phyloP scores from a whole-genome alignment of 164 flowering plant genomes.

The Liriodendron chinense region DNA sequence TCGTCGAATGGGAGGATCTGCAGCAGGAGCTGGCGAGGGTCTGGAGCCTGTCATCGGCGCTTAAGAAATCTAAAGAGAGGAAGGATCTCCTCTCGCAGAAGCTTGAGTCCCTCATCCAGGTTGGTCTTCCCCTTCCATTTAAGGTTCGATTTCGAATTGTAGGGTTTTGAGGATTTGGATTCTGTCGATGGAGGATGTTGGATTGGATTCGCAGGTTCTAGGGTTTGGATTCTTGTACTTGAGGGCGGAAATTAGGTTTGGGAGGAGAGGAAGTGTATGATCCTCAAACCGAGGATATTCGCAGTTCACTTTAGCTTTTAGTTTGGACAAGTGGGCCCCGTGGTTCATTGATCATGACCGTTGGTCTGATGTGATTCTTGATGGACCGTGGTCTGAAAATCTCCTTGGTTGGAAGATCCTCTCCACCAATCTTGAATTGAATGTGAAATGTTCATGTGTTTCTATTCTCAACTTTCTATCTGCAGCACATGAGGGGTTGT shows the following conservation, averaged over 20 bases:
- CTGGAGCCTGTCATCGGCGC: conserved; percentile 76
- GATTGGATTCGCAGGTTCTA: neutral
- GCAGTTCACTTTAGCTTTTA: too few species aligned
- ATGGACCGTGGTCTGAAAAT: too few species aligned
- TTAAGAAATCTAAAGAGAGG: conserved; percentile 50
- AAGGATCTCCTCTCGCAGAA: conserved; percentile 43
- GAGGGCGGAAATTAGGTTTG: neutral
- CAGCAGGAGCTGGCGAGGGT: conserved; percentile 75
- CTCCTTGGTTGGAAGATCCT: too few species aligned
- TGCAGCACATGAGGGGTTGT: too few species aligned
- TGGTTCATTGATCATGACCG: too few species aligned
- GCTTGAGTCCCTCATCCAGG: conserved; percentile 61
- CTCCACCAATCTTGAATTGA: too few species aligned
- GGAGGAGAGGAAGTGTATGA: too few species aligned
- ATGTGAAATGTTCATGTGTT: too few species aligned
- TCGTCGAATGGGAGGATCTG: conserved; percentile 85
- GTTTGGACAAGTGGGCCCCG: too few species aligned
- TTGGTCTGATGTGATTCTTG: too few species aligned
- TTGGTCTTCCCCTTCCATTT: conserved; percentile 14
- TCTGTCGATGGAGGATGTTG: neutral
- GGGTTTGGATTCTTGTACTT: neutral
- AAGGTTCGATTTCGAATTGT: neutral
- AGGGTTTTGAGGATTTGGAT: neutral
- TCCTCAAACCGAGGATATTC: too few species aligned
- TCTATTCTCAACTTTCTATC: too few species aligned